Conservation (phyloP, 495 filamentous ascomycete species). For the Pseudoneurospora amorphoporcata region DNA sequence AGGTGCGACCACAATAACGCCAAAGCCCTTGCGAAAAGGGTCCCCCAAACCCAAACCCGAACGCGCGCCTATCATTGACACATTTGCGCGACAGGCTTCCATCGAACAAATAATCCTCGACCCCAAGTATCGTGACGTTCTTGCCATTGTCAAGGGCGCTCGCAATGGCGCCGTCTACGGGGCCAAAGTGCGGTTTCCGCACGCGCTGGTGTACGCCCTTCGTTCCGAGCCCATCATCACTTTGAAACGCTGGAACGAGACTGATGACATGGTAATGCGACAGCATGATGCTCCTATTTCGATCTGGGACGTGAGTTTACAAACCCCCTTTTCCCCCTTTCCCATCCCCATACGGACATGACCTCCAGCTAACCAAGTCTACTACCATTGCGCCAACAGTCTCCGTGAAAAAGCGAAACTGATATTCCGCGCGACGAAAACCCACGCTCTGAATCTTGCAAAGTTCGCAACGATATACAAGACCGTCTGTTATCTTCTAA, state of each 20-base stretch:
- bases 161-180: conserved; percentile 98
- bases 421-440: conserved; percentile 74
- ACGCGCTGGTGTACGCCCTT: conserved; percentile 72
- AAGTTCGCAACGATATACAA: conserved; percentile 90
- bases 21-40: background rate
- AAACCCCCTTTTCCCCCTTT: background rate
- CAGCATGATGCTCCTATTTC: conserved; percentile 92
- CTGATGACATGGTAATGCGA: background rate
- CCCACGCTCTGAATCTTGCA: conserved; percentile 85
- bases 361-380: background rate
- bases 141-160: conserved; percentile 77
- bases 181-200: conserved; percentile 95
- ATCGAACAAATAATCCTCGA: conserved; percentile 67
- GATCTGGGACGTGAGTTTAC: conserved; percentile 61
- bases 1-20: conserved; percentile 16
- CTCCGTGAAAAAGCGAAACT: conserved; percentile 68
- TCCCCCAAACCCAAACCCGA: background rate
- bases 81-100: conserved; percentile 22
- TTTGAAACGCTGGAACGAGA: conserved; percentile 32
- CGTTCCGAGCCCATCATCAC: conserved; percentile 42
- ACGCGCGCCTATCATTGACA: conserved; percentile 4
- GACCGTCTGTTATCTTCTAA: conserved; percentile 58
- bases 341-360: too few relatives aligned
- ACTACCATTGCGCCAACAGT: conserved; percentile 23
- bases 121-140: conserved; percentile 68